Conservation (phyloP, 2,329 filamentous ascomycete genomes). For the Byssoonygena ceratinophila region DNA sequence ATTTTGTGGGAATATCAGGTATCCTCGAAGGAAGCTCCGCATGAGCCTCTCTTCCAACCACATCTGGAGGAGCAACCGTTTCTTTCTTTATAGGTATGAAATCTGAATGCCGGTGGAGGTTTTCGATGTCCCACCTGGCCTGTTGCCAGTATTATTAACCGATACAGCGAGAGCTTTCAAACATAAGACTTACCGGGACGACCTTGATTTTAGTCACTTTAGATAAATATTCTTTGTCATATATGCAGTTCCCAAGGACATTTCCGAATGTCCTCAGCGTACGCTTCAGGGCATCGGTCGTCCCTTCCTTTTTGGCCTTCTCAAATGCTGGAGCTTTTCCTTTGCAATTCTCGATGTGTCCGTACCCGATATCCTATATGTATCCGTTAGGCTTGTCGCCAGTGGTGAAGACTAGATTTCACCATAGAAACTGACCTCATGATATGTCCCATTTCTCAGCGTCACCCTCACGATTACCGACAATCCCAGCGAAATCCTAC, state of each 20-base stretch:
- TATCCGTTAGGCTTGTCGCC: background rate
- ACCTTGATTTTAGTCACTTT: slow-evolving; percentile 87
- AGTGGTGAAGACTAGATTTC: background rate
- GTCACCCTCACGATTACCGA: slow-evolving; percentile 87
- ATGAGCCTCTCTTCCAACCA: slow-evolving; percentile 12
- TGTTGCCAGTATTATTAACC: slow-evolving; percentile 20
- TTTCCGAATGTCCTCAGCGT: slow-evolving; percentile 88
- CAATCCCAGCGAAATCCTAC: slow-evolving; percentile 72
- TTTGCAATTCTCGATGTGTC: slow-evolving; percentile 90
- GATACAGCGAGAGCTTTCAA: background rate
- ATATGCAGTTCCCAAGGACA: slow-evolving; percentile 94
- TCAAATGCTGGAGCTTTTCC: slow-evolving; percentile 93
- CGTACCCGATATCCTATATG: slow-evolving; percentile 74
- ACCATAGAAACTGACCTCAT: slow-evolving; percentile 49
- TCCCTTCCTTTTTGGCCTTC: slow-evolving; percentile 97
- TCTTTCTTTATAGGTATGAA: slow-evolving; percentile 54
- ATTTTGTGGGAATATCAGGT: slow-evolving; percentile 21
- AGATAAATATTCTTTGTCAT: slow-evolving; percentile 86
- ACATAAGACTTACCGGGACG: slow-evolving; percentile 41
- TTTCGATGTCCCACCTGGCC: slow-evolving; percentile 65
- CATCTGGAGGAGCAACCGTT: slow-evolving; percentile 17
- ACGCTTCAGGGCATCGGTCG: slow-evolving; percentile 85
- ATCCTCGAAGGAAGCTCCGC: slow-evolving; percentile 23
- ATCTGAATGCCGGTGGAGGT: slow-evolving; percentile 70
- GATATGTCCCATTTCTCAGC: slow-evolving; percentile 84